Base-by-base conservation (phyloP, 768 basidiomycete species). In the Hemileccinum rubropunctum region DNA sequence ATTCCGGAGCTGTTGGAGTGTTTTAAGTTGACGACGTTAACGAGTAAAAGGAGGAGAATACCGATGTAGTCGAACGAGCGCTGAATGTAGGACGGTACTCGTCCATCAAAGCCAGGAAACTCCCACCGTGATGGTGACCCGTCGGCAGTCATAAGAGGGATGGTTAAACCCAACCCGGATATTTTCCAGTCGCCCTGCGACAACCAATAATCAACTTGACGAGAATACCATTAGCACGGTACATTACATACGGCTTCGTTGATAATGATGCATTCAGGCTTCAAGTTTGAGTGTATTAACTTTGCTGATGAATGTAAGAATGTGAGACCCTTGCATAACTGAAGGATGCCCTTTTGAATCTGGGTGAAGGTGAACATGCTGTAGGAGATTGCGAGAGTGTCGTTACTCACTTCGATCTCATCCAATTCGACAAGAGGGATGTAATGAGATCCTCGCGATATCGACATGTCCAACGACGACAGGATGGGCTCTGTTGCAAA, bases 161-260 rank as follows among this genome's bases (percentile, higher is more conserved):
- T 93, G 1, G 91, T 92, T 42, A 94, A 73, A 2, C 92, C 91
- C 34, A 99, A 76, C 2, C 93, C 95, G 15, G 88, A 83, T 30
- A 99, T 80, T 71, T 98, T 99, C 97, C 97, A 99, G 68, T 99
- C 97, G 28, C 97, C 95, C 92, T 95, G 58, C 14, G 45, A 40
- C n/a, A 21, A 40, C n/a, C 38, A 14, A 32, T 37, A 14, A 15
- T 58, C 39, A 42, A 27, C 20, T 38, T 6, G 4, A 27, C 3
- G 17, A 26, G 51, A 26, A 45, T 42, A 20, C 28, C 43, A 34
- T 4, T 17, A 12, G 9, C 23, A 17, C 40, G 23, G 34, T 15
- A 39, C 42, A 54, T 64, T 18, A 67, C 84, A 68, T 49, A 95
- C 94, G 53, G 91, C 83, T 51, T 81, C 80, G 63, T 97, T 99